Conservation (phyloP, 164 flowering plant species). For the Macadamia integrifolia region DNA sequence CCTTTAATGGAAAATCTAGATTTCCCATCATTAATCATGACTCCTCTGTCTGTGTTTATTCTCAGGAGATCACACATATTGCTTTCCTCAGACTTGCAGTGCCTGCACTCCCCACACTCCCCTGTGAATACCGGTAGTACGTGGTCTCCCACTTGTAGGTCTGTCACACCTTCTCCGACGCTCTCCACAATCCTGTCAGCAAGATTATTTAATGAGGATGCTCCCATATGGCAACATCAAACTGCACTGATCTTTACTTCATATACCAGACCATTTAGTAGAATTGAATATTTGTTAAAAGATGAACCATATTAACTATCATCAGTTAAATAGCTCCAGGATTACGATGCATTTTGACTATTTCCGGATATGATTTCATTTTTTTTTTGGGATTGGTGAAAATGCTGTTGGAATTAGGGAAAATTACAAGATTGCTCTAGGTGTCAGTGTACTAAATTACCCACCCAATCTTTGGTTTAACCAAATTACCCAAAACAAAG, state of each 20-base stretch:
- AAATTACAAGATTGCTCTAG: too few relatives aligned
- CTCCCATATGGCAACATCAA: background rate
- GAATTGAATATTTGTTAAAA: background rate
- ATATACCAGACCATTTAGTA: background rate
- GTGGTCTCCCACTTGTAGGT: constrained; percentile 16
- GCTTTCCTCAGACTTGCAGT: background rate
- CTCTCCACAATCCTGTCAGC: background rate
- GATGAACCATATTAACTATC: background rate
- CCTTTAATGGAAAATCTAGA: constrained; percentile 14
- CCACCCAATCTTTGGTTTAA: too few relatives aligned
- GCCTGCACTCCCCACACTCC: constrained; percentile 18
- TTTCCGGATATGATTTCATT: background rate
- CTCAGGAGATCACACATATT: constrained; percentile 19
- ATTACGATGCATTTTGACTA: background rate
- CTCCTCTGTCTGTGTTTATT: constrained; percentile 4
- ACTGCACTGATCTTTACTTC: background rate
- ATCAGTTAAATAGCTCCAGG: constrained; percentile 3
- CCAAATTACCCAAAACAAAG: too few relatives aligned
- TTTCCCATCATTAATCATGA: constrained; percentile 1
- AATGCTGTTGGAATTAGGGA: too few relatives aligned
- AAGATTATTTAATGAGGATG: background rate
- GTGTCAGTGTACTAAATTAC: too few relatives aligned
- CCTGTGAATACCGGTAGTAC: constrained; percentile 10
- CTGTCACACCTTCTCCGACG: constrained; percentile 12
- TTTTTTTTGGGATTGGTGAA: too few relatives aligned